phyloP scores from a whole-genome alignment of 2,329 filamentous ascomycete genomes.

The Neocucurbitaria cava region DNA sequence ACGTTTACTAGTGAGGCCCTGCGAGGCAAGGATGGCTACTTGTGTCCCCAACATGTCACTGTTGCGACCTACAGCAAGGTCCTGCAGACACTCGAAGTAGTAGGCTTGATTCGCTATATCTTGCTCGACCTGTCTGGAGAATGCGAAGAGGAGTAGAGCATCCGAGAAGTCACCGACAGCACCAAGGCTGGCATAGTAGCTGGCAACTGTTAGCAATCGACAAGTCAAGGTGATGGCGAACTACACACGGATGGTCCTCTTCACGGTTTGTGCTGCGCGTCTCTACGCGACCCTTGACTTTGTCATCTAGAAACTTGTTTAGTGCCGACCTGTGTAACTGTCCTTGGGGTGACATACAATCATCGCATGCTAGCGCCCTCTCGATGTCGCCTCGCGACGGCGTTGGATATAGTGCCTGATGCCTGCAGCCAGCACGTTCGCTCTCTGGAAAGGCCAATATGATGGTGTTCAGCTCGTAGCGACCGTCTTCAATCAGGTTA shows the following conservation, averaged over 20 bases:
- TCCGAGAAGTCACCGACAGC: slow-evolving; percentile 69
- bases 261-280: slow-evolving; percentile 39
- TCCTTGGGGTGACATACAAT: slow-evolving; percentile 35
- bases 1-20: slow-evolving; percentile 63
- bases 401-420: slow-evolving; percentile 38
- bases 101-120: slow-evolving; percentile 64
- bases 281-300: slow-evolving; percentile 26
- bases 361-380: slow-evolving; percentile 43
- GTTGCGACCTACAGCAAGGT: slow-evolving; percentile 63
- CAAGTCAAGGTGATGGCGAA: not conserved
- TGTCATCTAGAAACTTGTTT: slow-evolving; percentile 30
- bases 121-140: slow-evolving; percentile 63
- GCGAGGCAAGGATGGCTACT: slow-evolving; percentile 64
- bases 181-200: slow-evolving; percentile 68
- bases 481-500: slow-evolving; percentile 63
- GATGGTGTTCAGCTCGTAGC: slow-evolving; percentile 63
- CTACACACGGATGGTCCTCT: slow-evolving; percentile 46
- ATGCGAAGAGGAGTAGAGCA: slow-evolving; percentile 67
- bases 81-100: slow-evolving; percentile 71
- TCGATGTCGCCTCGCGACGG: slow-evolving; percentile 52
- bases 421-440: slow-evolving; percentile 39
- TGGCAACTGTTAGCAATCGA: slow-evolving; percentile 27
- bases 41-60: slow-evolving; percentile 65
- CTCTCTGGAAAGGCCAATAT: slow-evolving; percentile 51
- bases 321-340: slow-evolving; percentile 10